These are phyloP conservation scores for Nasturtium officinale DNA, from an alignment of 345 rosid genomes.

Conservation along the genomic window DNA sequence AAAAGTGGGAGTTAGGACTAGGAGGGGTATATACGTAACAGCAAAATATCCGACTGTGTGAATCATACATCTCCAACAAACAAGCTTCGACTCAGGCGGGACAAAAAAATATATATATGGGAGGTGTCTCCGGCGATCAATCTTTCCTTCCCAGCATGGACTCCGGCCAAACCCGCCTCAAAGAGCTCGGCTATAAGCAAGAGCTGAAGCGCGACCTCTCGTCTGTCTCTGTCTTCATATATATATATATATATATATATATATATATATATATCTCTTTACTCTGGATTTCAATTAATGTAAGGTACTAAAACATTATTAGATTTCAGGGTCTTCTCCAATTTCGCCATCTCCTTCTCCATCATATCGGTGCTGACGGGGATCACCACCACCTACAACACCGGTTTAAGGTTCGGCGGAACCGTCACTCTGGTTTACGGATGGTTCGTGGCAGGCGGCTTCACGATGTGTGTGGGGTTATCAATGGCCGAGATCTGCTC, in stretches of 20 bases:
- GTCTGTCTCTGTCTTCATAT: constrained; percentile 44
- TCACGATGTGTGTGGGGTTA: constrained; percentile 85
- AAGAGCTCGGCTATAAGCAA: constrained; percentile 94
- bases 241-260: background rate
- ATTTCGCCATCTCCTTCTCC: constrained; percentile 93
- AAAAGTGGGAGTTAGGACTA: too few relatives aligned
- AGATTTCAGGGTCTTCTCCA: constrained; percentile 76
- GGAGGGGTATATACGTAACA: background rate
- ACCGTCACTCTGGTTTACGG: constrained; percentile 82
- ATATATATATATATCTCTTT: background rate
- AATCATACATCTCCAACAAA: background rate
- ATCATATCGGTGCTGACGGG: constrained; percentile 90
- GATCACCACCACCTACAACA: constrained; percentile 85
- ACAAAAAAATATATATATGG: constrained; percentile 9
- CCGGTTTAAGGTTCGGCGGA: constrained; percentile 91
- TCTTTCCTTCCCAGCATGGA: constrained; percentile 39
- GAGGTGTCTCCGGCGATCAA: constrained; percentile 21
- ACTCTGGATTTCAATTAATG: background rate
- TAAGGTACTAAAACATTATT: constrained; percentile 4
- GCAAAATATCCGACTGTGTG: constrained; percentile 1
- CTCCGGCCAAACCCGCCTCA: constrained; percentile 74
- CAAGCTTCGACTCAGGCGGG: background rate
- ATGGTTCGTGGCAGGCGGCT: constrained; percentile 77
- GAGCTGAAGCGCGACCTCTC: constrained; percentile 97
- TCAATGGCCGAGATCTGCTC: constrained; percentile 99